Evolutionary conservation across 306 rosid species (phyloP), one percentile per base, ranked within the genome.

Genomic region (Quercus robur): DNA sequence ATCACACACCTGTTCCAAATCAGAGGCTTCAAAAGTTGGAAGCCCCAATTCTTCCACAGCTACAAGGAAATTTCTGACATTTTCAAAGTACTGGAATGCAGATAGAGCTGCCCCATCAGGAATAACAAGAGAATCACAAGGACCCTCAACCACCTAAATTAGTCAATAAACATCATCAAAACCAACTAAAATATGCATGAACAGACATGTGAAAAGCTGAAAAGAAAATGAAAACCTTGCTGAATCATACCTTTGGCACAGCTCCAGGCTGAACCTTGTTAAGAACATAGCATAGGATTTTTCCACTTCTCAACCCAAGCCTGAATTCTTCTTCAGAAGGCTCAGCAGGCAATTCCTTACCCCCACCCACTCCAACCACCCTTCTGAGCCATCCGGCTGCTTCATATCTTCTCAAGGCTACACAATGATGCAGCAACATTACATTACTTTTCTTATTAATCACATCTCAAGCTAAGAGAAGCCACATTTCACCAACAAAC

Each of bases 321-420:
- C 96, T 87, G 78, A 96, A 96, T 20, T 88, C 87, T 85, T 89
- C 94, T 87, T 96, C 98, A n/a, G 98, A 90, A 59, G 99, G 98
- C 84, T 91, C 94, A 4, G 93, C 97, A 1, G 97, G 94, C 67
- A 96, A 86, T 75, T 93, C 99, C 78, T 91, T 96, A 78, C 93
- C 97, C 23, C 87, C 88, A 26, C 93, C 94, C 19, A 93, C 97
- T 67, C 98, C 98, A 46, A 88, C 89, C 28, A 33, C 85, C 76
- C 83, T 93, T 75, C 97, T 74, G 66, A 96, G 84, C 98, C 99
- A 96, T 73, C 93, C 86, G 1, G 97, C 93, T 55, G 98, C 99
- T 85, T 96, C 98, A 76, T 93, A 84, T 75, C 98, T 87, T 89
- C 97, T 93, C 82, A 85, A 79, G 67, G 97, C 98, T 96, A 86